phyloP scores from a whole-genome alignment of 257 asterid genomes.

The Solanum virginianum region DNA sequence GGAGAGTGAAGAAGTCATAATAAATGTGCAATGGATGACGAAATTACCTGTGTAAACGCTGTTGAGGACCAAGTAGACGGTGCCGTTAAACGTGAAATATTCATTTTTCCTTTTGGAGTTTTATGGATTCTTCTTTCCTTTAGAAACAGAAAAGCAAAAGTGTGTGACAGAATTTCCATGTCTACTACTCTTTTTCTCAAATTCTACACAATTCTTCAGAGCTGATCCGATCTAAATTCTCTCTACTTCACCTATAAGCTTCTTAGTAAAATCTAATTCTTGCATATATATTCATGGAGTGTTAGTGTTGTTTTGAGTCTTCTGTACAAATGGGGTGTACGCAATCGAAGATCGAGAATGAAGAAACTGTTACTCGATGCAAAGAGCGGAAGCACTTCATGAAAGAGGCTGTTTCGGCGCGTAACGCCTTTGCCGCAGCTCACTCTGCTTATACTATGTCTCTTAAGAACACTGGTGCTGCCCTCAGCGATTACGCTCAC shows the following conservation, averaged over 20 bases:
- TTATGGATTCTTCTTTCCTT: background rate
- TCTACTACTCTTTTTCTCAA: background rate
- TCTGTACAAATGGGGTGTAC: slow-evolving; percentile 56
- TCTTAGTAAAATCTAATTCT: background rate
- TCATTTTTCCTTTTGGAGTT: background rate
- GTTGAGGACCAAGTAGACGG: background rate
- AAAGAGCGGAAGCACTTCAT: slow-evolving; percentile 68
- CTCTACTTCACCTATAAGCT: background rate
- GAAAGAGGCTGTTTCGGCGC: slow-evolving; percentile 69
- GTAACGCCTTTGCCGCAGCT: slow-evolving; percentile 94
- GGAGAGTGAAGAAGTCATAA: too few relatives aligned
- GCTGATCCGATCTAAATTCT: slow-evolving; percentile 1
- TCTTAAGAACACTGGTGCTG: slow-evolving; percentile 85
- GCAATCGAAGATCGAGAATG: slow-evolving; percentile 89
- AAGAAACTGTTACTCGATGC: slow-evolving; percentile 82
- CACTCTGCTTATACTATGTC: slow-evolving; percentile 80
- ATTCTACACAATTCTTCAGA: background rate
- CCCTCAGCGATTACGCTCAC: slow-evolving; percentile 78
- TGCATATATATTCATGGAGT: background rate
- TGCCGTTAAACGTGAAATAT: background rate
- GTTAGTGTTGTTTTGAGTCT: background rate
- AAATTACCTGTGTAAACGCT: background rate
- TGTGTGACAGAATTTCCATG: background rate
- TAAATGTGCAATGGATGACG: too few relatives aligned
- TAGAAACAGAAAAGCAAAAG: background rate